Conservation (phyloP, 768 basidiomycete genomes). For the Galerina sulciceps region DNA sequence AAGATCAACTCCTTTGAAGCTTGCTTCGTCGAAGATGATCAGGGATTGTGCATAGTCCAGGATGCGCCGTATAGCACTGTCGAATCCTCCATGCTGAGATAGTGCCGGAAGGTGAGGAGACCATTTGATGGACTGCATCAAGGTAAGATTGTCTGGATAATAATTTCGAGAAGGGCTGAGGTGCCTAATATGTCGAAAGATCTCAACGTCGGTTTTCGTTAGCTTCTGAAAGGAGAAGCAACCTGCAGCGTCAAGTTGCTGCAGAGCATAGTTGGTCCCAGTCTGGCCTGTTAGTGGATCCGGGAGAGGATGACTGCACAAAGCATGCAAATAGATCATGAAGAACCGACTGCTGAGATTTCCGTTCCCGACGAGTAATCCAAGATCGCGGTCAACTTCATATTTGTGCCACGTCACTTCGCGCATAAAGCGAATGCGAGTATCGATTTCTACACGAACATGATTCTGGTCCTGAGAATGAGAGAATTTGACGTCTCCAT, state of each 20-base stretch:
- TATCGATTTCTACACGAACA: constrained; percentile 25
- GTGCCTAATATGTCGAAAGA: constrained; percentile 35
- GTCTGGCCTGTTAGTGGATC: constrained; percentile 49
- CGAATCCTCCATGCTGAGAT: constrained; percentile 34
- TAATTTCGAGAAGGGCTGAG: constrained; percentile 39
- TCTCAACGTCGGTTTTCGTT: constrained; percentile 25
- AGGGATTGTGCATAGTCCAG: constrained; percentile 25
- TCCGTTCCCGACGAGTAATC: constrained; percentile 33
- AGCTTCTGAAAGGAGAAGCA: constrained; percentile 45
- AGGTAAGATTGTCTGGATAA: constrained; percentile 38
- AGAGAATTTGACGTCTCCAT: constrained; percentile 30
- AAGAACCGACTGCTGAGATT: constrained; percentile 34
- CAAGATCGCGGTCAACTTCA: constrained; percentile 35
- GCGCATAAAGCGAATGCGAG: constrained; percentile 16
- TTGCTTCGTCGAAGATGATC: background rate
- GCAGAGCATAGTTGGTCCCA: constrained; percentile 48
- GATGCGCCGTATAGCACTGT: constrained; percentile 27
- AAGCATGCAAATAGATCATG: constrained; percentile 47
- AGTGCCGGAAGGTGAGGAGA: constrained; percentile 17
- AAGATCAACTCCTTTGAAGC: background rate
- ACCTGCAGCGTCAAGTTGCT: constrained; percentile 38
- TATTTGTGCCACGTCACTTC: constrained; percentile 27
- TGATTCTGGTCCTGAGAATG: constrained; percentile 20
- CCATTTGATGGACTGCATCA: constrained; percentile 48
- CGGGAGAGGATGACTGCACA: constrained; percentile 42